Base-by-base conservation (phyloP, 169 alveolate genomes). In the Plasmodium coatneyi region DNA sequence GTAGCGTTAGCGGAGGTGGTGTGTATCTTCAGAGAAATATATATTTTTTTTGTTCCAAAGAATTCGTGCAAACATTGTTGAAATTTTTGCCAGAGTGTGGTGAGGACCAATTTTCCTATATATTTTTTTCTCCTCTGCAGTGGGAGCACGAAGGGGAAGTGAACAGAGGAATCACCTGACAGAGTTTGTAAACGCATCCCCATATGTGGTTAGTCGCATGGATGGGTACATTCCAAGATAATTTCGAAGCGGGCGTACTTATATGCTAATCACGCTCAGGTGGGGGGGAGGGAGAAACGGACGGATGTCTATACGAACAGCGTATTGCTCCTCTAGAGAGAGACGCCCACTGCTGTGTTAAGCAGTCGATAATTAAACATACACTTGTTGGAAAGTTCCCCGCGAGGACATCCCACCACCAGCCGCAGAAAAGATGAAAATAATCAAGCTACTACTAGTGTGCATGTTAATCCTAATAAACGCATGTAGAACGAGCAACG, bases 401-500 rank as follows among this genome's bases (percentile, higher is more conserved):
- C 52, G 0, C 52, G 52, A 41, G 52, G 52, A 39, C 3, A 41
- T 41, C 1, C 16, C 52, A 41, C 52, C 16, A 41, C 52, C 7
- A 41, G 16, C 3, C 39, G 3, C 39, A 6, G 76, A 28, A 82
- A 82, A 30, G 19, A 82, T 82, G 91, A 54, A 39, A 54, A 52
- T 28, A 34, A 56, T 7, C 70, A 82, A 56, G 22, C 41, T 82
- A 1, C 25, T 82, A 30, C 22, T 83, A 60, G n/a, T n/a, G n/a
- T 4, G n/a, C 43, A 28, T 87, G 12, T 28, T 34, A 79, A 25
- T 87, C 81, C 16, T 87, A 54, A 78, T 87, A n/a, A 52, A 87
- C 16, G 28, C 70, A 36, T 87, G 74, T 72, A 56, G 32, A 41
- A 39, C 78, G 25, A 12, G 34, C 32, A 19, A 78, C 19, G 74